Evolutionary conservation across 2,329 filamentous ascomycete genomes (phyloP), one percentile per base, ranked within the genome.

Genomic region (Ophiostoma ips): DNA sequence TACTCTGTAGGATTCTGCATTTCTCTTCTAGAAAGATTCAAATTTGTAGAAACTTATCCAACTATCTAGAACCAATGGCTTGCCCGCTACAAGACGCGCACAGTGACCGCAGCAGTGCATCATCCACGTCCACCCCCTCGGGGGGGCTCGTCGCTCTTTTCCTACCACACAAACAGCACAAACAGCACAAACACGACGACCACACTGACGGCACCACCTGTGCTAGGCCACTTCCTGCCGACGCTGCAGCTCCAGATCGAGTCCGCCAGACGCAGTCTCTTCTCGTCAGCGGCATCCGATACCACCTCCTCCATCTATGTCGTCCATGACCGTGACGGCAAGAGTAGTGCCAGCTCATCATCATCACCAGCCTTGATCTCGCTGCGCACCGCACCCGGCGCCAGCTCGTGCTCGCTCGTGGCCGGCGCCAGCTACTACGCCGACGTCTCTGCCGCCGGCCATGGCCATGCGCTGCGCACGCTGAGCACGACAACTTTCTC

Each of bases 401-500:
- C 74, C 1, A 74, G 69, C 3, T 68, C 64, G 33, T 68, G 73
- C 53, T 66, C 68, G 54, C 69, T 78, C 45, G 60, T 73, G 4
- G 61, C 71, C 34, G 68, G 65, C 19, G 63, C 67, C 34, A 64
- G 67, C 13, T 43, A 38, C 19, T 16, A n/a, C 18, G 2, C 21
- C 9, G 34, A 30, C 33, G 16, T 11, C 28, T 13, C 2, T 10
- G 11, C 9, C 34, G 12, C n/a, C 16, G 15, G 40, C 28, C 30
- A 28, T 6, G 19, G 12, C 19, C 18, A 28, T 10, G 15, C 60
- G 8, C 24, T 47, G 36, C 51, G 58, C 12, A 61, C 68, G 5
- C 57, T 77, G n/a, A 71, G 68, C 54, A 65, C 60, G 1, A 81
- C 77, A 0, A 70, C 67, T n/a, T n/a, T n/a, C 3, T 81, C 81